Evolutionary conservation across 345 rosid genomes (phyloP).

Genomic region (Schrenkiella parvula): DNA sequence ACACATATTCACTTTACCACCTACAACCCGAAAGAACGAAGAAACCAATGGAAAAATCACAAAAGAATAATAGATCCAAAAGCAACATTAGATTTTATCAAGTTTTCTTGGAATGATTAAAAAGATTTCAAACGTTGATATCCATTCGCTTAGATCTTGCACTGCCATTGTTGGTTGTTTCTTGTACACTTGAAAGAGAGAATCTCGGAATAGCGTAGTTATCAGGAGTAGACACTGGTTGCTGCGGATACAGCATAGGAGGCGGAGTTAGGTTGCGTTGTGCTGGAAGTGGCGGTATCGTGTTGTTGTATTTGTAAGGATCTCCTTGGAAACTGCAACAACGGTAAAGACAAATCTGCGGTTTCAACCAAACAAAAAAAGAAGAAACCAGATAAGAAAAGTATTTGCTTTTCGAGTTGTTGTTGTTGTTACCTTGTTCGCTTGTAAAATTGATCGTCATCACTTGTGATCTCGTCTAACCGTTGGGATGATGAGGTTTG

Average conservation of each 20-base stretch:
- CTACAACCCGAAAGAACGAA: background rate
- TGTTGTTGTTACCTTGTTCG: constrained; percentile 51
- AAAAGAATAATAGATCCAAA: constrained; percentile 21
- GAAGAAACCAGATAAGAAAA: background rate
- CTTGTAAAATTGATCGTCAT: constrained; percentile 68
- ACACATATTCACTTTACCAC: constrained; percentile 28
- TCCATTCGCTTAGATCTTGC: constrained; percentile 75
- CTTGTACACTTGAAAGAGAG: constrained; percentile 49
- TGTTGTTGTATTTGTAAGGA: constrained; percentile 65
- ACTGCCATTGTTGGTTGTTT: constrained; percentile 45
- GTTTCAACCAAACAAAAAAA: background rate
- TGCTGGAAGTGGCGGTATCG: constrained; percentile 83
- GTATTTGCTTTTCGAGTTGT: background rate
- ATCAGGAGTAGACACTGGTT: constrained; percentile 68
- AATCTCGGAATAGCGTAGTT: constrained; percentile 71
- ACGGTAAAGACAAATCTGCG: background rate
- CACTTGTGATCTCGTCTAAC: constrained; percentile 62
- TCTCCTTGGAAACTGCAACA: constrained; percentile 59
- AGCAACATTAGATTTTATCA: background rate
- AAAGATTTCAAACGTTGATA: constrained; percentile 55
- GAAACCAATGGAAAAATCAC: background rate
- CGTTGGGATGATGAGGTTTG: constrained; percentile 53
- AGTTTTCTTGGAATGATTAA: constrained; percentile 10
- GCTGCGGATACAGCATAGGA: constrained; percentile 94
- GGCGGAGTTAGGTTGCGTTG: constrained; percentile 95